A percentile compares a stretch with the other conserved stretches of the same genome.
Conservation (phyloP, 1,139 yeast genomes). For the Geotrichum europaeum region DNA sequence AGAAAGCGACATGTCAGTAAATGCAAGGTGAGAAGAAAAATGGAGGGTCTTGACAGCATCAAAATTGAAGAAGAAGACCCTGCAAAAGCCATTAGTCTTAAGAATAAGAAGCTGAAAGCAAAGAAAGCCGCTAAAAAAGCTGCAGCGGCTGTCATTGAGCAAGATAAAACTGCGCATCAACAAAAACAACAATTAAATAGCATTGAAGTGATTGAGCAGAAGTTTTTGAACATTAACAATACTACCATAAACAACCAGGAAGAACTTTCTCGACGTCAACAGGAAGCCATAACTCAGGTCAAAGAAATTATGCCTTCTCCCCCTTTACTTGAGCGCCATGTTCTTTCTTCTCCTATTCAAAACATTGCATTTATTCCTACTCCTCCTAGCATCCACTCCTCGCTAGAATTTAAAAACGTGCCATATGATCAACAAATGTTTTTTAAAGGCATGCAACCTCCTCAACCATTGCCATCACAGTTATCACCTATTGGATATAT, state of each 20-base stretch:
- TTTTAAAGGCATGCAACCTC: not conserved
- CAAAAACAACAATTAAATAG: not conserved
- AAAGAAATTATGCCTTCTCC: not conserved
- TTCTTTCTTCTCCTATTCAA: not conserved
- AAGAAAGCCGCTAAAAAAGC: conserved; percentile 6
- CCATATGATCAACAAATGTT: not conserved
- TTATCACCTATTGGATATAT: conserved; percentile 2
- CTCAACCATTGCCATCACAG: not conserved
- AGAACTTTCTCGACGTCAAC: not conserved
- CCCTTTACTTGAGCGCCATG: not conserved
- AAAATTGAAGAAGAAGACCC: conserved; percentile 17
- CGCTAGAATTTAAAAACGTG: not conserved
- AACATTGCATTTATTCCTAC: not conserved
- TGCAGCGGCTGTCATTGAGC: not conserved
- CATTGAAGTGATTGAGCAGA: not conserved
- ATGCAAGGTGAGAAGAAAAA: conserved; percentile 20
- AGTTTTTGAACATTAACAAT: not conserved
- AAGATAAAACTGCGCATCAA: not conserved
- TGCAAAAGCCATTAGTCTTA: conserved; percentile 13
- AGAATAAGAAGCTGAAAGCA: conserved; percentile 8
- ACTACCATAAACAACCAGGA: not conserved
- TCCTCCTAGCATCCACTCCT: not conserved
- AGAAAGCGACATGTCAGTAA: conserved; percentile 27
- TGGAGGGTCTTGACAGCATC: conserved; percentile 14
- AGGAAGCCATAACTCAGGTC: not conserved